Evolutionary conservation across 2,329 filamentous ascomycete genomes (phyloP).

Genomic region (Colletotrichum paranaense): DNA sequence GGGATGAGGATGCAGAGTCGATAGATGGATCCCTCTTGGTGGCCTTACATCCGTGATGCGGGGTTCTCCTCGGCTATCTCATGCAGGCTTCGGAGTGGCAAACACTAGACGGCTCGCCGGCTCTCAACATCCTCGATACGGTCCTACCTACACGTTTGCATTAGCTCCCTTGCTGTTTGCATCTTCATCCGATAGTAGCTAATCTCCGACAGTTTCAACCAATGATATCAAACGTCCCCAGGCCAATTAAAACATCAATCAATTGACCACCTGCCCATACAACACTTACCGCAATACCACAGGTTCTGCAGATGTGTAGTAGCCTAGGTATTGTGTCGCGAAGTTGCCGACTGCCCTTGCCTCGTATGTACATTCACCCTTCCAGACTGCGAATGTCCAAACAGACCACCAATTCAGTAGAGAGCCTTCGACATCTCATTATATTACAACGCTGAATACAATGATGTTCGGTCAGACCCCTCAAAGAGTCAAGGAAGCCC

Average conservation of each 20-base stretch:
- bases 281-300: too few relatives aligned
- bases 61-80: neutral
- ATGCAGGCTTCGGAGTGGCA: neutral
- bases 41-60: neutral
- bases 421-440: too few relatives aligned
- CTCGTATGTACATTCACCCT: too few relatives aligned
- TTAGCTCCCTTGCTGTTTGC: neutral
- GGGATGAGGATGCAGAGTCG: neutral
- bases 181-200: neutral
- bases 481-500: too few relatives aligned
- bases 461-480: too few relatives aligned
- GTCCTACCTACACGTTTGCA: neutral
- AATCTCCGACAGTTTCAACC: neutral
- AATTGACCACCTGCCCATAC: neutral
- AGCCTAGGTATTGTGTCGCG: too few relatives aligned
- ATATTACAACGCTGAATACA: too few relatives aligned
- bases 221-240: neutral
- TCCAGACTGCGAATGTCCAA: too few relatives aligned
- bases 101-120: neutral
- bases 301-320: too few relatives aligned
- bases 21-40: neutral
- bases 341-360: too few relatives aligned
- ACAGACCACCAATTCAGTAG: too few relatives aligned
- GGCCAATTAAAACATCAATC: neutral
- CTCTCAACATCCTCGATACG: neutral